Evolutionary conservation across 495 filamentous ascomycete species (phyloP), one percentile per base, ranked within the genome.

Genomic region (Clavariopsis aquatica): DNA sequence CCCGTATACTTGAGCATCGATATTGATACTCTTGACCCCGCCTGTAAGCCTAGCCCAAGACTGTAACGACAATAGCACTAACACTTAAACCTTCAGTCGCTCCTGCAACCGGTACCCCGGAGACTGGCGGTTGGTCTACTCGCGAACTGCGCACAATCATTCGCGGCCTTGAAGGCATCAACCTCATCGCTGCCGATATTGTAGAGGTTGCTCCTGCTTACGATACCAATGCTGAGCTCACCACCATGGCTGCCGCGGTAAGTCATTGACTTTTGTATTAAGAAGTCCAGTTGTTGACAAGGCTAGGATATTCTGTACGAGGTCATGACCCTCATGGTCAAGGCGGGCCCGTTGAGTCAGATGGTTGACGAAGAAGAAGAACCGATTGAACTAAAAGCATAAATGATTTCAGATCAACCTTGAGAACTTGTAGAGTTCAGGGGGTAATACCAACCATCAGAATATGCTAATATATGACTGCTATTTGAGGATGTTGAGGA

Each of bases 201-300:
- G 91, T 96, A 23, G 91, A 96, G 81, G 91, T 96, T 15, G 87
- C 88, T 49, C 91, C 91, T 0, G 89, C 89, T 13, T 94, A 96
- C 73, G 90, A 94, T 76, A 90, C 89, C 5, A 84, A 82, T 52
- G 90, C 88, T 0, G 91, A 96, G 81, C 86, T 88, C 71, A 96
- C 91, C 41, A 90, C 90, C 51, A 79, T 94, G 67, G 89, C 88
- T n/a, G 91, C 87, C 0, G 89, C 90, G 10, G 89, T 68, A 64
- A 54, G 65, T 61, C 22, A 20, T 31, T 17, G 19, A 17, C 4
- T 46, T 13, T 38, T 13, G 41, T 57, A 6, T 17, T 15, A 19
- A 8, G 34, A 17, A 19, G 2, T 20, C 28, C 17, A 36, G 13
- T 19, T 3, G 45, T 47, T 58, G 27, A 68, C 26, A n/a, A 13